A percentile compares a stretch with the other conserved stretches of the same genome.
These are phyloP conservation scores for Leishmania martiniquensis DNA, from an alignment of 208 protist species.

Conservation along the genomic window DNA sequence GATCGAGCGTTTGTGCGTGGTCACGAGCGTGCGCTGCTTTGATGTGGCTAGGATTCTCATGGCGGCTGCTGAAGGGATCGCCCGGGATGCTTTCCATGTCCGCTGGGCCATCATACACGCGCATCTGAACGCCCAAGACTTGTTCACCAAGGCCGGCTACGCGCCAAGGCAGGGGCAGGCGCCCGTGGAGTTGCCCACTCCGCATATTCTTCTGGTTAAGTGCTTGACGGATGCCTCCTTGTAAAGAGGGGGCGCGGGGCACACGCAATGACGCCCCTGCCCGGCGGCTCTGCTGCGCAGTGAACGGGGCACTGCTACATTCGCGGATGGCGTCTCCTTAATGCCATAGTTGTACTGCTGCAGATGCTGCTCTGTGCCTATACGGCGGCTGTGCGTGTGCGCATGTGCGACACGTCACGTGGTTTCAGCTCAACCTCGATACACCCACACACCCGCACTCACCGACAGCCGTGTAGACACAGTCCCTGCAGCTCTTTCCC, in stretches of 20 bases:
- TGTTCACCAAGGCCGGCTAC: constrained; percentile 46
- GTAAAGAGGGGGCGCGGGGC: not conserved
- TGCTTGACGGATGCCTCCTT: constrained; percentile 29
- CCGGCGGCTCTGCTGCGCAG: not conserved
- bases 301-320: not conserved
- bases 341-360: too few species aligned
- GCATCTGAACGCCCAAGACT: constrained; percentile 24
- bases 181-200: constrained; percentile 20
- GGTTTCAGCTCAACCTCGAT: too few species aligned
- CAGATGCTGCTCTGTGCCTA: too few species aligned
- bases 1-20: constrained; percentile 53
- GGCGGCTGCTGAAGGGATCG: constrained; percentile 42
- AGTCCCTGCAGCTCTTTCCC: too few species aligned
- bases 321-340: not conserved
- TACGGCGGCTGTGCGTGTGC: too few species aligned
- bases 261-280: not conserved
- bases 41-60: constrained; percentile 37
- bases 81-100: constrained; percentile 38
- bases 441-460: too few species aligned
- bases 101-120: constrained; percentile 39
- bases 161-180: constrained; percentile 27
- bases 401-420: too few species aligned
- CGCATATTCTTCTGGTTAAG: constrained; percentile 35
- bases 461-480: too few species aligned
- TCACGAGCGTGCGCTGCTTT: constrained; percentile 29